These are phyloP conservation scores for Podospora pseudopauciseta DNA, from an alignment of 495 filamentous ascomycete genomes.

Conservation along the genomic window DNA sequence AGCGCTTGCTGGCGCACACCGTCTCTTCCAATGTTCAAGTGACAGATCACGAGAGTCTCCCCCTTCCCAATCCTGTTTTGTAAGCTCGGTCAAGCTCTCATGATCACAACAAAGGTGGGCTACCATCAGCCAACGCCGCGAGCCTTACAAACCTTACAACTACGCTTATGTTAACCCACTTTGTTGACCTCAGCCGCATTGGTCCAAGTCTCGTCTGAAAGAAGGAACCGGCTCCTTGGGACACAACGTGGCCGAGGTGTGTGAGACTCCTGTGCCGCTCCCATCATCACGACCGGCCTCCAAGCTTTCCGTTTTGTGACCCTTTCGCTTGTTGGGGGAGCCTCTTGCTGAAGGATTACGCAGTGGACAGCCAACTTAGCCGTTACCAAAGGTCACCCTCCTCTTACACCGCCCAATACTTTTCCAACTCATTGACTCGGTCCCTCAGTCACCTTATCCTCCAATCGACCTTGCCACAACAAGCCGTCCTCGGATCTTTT, in stretches of 20 bases:
- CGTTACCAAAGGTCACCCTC: not conserved
- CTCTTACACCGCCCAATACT: conserved; percentile 1
- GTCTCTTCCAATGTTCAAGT: conserved; percentile 5
- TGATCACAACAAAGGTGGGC: not conserved
- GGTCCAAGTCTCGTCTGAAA: not conserved
- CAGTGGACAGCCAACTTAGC: not conserved
- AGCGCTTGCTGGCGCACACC: conserved; percentile 15
- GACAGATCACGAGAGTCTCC: conserved; percentile 14
- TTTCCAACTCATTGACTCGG: not conserved
- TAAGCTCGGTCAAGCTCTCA: not conserved
- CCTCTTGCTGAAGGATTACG: not conserved
- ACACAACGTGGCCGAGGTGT: conserved; percentile 8
- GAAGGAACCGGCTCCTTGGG: conserved; percentile 11
- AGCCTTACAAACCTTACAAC: conserved; percentile 2
- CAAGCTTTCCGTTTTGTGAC: conserved; percentile 1
- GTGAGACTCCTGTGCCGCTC: conserved; percentile 8
- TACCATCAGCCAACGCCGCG: conserved; percentile 1
- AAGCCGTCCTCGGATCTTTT: not conserved
- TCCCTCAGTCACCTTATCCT: not conserved
- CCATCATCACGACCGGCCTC: conserved; percentile 7
- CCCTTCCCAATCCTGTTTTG: conserved; percentile 6
- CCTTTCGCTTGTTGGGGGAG: conserved; percentile 8
- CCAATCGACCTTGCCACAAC: not conserved
- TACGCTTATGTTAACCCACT: conserved; percentile 3
- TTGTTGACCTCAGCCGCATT: conserved; percentile 10